Evolutionary conservation across 345 rosid genomes (phyloP), one percentile per base, ranked within the genome.

Genomic region (Citrus cavaleriei): DNA sequence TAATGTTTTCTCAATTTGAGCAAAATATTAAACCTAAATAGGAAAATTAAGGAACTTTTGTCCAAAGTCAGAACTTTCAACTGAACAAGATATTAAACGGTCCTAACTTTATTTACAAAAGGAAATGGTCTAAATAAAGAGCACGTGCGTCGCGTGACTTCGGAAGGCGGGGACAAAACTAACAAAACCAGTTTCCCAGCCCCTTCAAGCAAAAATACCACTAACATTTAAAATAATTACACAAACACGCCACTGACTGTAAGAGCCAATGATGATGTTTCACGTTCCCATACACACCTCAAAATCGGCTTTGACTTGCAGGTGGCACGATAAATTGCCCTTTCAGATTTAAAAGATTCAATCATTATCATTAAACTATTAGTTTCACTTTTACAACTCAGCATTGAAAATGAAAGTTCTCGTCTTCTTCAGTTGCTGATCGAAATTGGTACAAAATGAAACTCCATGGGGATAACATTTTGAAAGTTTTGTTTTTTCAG

Each of bases 281-380:
- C 62, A n/a, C 72, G 40, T 42, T 63, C 21, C 19, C 25, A 30
- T 37, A 72, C 0, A 54, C 22, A 49, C 37, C 81, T 60, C 62
- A 27, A 34, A 27, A 18, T 49, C 12, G 21, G 57, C 69, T 30
- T 79, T 68, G 78, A 83, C 81, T 80, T 13, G 76, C 24, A 63
- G 81, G 57, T 78, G 34, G 51, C 51, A 3, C 21, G 1, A 1
- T 12, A n/a, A n/a, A 69, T 60, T 0, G 21, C 4, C 24, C 9
- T 38, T 38, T 10, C 0, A 21, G 0, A 38, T 61, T 70, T 32
- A 24, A 40, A 46, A 46, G 1, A 13, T 75, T 66, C 58, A 54
- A 54, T 18, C 22, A 54, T 18, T 54, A 19, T 54, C 5, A 54
- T 54, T 18, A 54, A 16, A 54, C 19, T 25, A 4, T 57, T 21